Evolutionary conservation across 345 rosid species (phyloP), one percentile per base, ranked within the genome.

Genomic region (Psidium guajava): DNA sequence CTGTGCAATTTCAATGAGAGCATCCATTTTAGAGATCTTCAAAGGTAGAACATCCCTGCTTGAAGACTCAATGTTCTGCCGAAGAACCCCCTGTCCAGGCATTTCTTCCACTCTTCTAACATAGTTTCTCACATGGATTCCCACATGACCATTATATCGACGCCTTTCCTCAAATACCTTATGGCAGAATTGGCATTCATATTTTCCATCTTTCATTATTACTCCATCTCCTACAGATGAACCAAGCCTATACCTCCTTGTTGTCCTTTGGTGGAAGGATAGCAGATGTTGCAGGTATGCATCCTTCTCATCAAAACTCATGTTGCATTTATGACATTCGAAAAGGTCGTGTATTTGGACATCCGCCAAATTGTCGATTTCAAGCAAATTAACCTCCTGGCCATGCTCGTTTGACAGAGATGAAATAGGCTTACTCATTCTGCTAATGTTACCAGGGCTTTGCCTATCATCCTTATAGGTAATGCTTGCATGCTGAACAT

Each of bases 1-100:
- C 89, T 95, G 95, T n/a, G 98, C 98, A 87, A 94, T 94, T 92
- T 95, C 96, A 88, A 95, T 90, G 84, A 95, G 83, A 36, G 96
- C 98, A 87, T 95, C 96, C 98, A 95, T 95, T 89, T 89, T 95
- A 85, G 96, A 95, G n/a, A 89, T 92, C 87, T 90, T 89, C 2
- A 87, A 27, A 82, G 93, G 91, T 80, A 87, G 57, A 57, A 86
- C 94, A 87, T 90, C 90, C 58, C 83, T 88, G 80, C 84, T 59
- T 54, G 86, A 89, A 84, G 91, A 82, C 54, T 90, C 91, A 47
- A 74, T 85, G 75, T 59, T 87, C 83, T 88, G 89, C 27, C 89
- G 88, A 87, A 88, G 55, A 84, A 83, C 87, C 81, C 85, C 85
- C 58, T 74, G 89, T 82, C 90, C 89, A 82, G 94, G 90, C 56